Base-by-base conservation (phyloP, 2,329 filamentous ascomycete genomes). In the Acrocalymma vagum region DNA sequence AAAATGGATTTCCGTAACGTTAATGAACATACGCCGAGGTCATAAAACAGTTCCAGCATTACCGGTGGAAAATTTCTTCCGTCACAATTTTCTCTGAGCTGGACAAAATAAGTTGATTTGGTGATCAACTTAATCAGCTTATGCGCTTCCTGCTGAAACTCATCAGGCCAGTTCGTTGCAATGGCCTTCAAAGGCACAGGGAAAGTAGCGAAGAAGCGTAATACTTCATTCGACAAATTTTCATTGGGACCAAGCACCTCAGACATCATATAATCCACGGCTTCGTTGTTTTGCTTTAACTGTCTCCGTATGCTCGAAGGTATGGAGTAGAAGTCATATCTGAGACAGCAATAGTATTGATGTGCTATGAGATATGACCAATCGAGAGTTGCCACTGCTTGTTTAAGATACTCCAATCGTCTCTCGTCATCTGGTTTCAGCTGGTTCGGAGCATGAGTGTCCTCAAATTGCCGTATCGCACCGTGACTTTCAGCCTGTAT, bases 1-100 rank as follows among this genome's bases (percentile, higher is more conserved):
- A 84, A 86, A 3, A 83, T 64, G 18, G 83, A 76, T 1, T 62
- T 64, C 51, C 83, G 79, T 6, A 87, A 64, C 1, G 76, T 70
- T 0, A 69, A 58, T 0, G 83, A 86, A 6, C 58, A 60, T 9
- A 85, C 60, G 5, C 62, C 58, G 23, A 86, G 71, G 9, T 64
- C 52, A n/a, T 62, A 58, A 4, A 73, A 60, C 18, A 87, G 65
- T 53, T 87, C 84, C 37, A 75, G 72, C 22, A 81, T 74, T n/a
- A 84, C 65, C 5, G 83, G 78, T 3, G 83, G 83, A 51, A 76
- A 80, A 2, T 48, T 46, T 51, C 43, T 59, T 22, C 33, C 24
- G 26, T 38, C 42, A 48, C 49, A 73, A 22, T 5, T 15, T 3
- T 17, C 9, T 32, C 27, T 53, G 11, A 67, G 16, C 1, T 15